Conservation (phyloP, 495 filamentous ascomycete species). For the Talaromyces ruber region DNA sequence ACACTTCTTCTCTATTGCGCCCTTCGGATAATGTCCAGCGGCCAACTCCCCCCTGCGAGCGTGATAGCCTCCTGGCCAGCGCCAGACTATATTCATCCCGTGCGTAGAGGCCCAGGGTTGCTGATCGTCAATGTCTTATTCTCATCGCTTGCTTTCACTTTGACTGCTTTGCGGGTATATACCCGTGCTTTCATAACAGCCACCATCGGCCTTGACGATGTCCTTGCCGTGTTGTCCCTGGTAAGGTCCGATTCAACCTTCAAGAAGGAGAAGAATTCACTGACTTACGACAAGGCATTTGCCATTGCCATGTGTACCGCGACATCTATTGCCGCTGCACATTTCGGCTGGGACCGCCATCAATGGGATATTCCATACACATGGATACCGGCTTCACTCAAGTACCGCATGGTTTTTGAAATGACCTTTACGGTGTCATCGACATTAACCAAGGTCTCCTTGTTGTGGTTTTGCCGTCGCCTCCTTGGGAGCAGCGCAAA, state of each 20-base stretch:
- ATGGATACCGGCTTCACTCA: constrained; percentile 24
- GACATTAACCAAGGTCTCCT: constrained; percentile 46
- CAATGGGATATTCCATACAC: constrained; percentile 39
- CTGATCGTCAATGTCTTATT: constrained; percentile 34
- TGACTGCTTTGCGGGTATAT: constrained; percentile 37
- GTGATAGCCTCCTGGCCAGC: constrained; percentile 41
- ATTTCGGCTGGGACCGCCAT: constrained; percentile 48
- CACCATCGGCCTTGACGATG: constrained; percentile 41
- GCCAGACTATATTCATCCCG: constrained; percentile 47
- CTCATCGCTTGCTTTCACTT: constrained; percentile 26
- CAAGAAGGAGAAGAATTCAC: neutral
- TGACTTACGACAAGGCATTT: neutral
- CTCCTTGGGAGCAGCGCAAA: constrained; percentile 33
- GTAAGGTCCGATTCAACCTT: constrained; percentile 4
- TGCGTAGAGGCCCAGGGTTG: constrained; percentile 36
- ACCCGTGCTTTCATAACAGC: constrained; percentile 31
- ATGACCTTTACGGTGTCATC: constrained; percentile 46
- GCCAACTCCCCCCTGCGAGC: constrained; percentile 28
- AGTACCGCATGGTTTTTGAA: constrained; percentile 43
- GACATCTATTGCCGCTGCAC: constrained; percentile 29
- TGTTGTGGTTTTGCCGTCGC: constrained; percentile 49
- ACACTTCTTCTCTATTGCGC: neutral
- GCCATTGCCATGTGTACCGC: constrained; percentile 33
- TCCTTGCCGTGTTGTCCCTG: constrained; percentile 27
- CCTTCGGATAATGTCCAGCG: neutral